Evolutionary conservation across 306 rosid species (phyloP).

Genomic region (Malus asiatica): DNA sequence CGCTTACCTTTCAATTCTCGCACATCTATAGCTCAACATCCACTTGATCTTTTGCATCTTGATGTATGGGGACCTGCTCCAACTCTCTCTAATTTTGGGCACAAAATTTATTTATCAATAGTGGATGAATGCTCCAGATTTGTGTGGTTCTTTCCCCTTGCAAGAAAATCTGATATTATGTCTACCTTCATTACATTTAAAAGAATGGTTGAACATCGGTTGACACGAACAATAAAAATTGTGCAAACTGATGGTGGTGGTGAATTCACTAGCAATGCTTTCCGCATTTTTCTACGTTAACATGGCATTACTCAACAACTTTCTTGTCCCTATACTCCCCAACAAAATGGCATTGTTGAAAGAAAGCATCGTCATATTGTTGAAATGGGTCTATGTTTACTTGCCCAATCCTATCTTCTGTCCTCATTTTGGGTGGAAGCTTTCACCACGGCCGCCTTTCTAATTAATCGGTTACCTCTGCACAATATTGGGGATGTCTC

Average conservation of each 20-base stretch:
- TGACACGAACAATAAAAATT: neutral
- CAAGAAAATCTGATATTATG: neutral
- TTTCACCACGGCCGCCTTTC: no score
- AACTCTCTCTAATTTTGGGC: neutral
- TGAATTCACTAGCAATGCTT: neutral
- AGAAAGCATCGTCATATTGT: no score
- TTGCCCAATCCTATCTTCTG: no score
- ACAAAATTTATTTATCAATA: neutral
- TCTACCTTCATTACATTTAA: neutral
- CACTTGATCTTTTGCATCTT: neutral
- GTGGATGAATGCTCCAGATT: neutral
- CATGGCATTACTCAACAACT: neutral
- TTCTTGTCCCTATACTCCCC: neutral
- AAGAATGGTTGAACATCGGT: neutral
- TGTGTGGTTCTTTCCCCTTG: neutral
- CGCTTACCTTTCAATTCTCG: neutral
- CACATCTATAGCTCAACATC: no score
- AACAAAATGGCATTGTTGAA: no score
- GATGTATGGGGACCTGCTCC: neutral
- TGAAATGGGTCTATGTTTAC: no score
- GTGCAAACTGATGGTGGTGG: neutral
- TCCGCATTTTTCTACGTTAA: neutral
- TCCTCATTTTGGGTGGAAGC: no score
- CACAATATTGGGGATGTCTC: neutral
- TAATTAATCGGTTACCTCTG: no score